Conservation (phyloP, 177 flowering plant species). For the Vitis hybrid region DNA sequence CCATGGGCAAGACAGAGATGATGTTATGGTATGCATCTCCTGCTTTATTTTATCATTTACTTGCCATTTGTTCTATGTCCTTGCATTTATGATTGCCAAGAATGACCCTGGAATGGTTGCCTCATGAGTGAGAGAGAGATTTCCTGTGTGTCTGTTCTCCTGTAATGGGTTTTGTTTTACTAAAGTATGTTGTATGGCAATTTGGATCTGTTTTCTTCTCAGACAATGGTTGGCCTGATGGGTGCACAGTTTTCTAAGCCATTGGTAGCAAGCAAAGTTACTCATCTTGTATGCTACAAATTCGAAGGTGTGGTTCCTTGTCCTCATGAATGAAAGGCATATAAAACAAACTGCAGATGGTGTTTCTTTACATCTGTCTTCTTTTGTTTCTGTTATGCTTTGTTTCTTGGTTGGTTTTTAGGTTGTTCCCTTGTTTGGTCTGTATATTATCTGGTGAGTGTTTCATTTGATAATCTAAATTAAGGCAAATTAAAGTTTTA, state of each 20-base stretch:
- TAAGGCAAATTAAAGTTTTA: too few species aligned
- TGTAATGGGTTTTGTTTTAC: too few species aligned
- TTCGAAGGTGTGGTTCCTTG: slow-evolving; percentile 64
- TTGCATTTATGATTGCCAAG: neutral
- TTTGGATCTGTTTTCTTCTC: slow-evolving; percentile 17
- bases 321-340: too few species aligned
- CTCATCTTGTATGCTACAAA: slow-evolving; percentile 96
- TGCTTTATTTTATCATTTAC: neutral
- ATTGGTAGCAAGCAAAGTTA: slow-evolving; percentile 75
- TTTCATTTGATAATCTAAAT: too few species aligned
- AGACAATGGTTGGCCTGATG: slow-evolving; percentile 90
- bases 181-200: neutral
- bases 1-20: slow-evolving; percentile 80
- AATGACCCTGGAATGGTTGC: neutral
- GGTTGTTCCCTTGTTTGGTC: too few species aligned
- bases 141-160: neutral
- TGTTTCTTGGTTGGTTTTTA: too few species aligned
- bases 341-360: too few species aligned
- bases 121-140: neutral
- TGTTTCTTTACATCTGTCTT: neutral
- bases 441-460: too few species aligned
- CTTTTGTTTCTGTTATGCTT: neutral
- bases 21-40: slow-evolving; percentile 64
- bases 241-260: slow-evolving; percentile 91
- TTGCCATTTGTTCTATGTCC: neutral